A percentile compares a stretch with the other conserved stretches of the same genome.
phyloP scores from a whole-genome alignment of 192 early-diverging fungal species.

The Kickxella alabastrina region DNA sequence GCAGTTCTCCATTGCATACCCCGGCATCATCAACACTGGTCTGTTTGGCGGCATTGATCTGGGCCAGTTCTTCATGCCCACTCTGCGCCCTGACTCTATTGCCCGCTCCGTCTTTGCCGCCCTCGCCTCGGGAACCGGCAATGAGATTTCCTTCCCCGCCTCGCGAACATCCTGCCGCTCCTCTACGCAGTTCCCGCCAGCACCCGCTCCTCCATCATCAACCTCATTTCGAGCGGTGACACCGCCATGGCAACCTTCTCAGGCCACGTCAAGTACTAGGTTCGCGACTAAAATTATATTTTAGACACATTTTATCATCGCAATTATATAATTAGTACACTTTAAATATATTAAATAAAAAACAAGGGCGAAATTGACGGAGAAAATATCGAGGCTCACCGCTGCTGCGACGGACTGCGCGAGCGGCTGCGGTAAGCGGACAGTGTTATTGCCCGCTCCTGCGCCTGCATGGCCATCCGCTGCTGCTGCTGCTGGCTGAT shows the following conservation, averaged over 20 bases:
- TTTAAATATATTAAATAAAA: no score
- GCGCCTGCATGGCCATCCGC: constrained; percentile 3
- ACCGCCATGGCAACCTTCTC: constrained; percentile 31
- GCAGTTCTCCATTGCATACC: constrained; percentile 64
- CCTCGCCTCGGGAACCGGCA: constrained; percentile 51
- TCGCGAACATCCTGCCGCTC: constrained; percentile 13
- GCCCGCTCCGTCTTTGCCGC: constrained; percentile 56
- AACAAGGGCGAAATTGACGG: no score
- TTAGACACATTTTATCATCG: no score
- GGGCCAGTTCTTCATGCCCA: constrained; percentile 62
- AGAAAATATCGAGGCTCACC: background rate
- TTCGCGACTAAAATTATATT: no score
- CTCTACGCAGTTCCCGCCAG: constrained; percentile 14
- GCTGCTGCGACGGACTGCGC: background rate
- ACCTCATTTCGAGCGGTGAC: constrained; percentile 19
- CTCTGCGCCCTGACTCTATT: constrained; percentile 58
- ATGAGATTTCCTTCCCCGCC: constrained; percentile 49
- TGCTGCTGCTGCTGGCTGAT: constrained; percentile 2
- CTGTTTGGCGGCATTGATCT: constrained; percentile 68
- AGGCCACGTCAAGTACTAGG: constrained; percentile 45
- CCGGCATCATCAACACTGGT: constrained; percentile 66
- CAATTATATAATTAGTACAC: no score
- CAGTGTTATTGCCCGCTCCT: background rate
- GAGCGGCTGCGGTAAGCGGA: no score
- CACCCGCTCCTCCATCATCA: constrained; percentile 13